These are phyloP conservation scores for Ophiostoma sp. DNA, from an alignment of 2,329 filamentous ascomycete species.

Conservation along the genomic window DNA sequence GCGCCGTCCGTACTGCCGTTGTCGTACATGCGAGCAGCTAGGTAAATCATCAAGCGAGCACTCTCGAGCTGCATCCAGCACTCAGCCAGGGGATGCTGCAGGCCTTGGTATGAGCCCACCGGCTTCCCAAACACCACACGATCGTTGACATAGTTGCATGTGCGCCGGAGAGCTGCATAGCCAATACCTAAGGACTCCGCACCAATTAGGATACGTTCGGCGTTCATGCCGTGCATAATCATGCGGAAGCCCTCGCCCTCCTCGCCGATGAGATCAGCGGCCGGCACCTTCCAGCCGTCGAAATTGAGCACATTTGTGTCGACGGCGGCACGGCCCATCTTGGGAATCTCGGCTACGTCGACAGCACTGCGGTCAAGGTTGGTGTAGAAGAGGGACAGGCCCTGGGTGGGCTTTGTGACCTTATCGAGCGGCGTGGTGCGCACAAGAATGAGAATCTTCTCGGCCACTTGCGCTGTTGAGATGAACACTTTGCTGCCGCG, in stretches of 20 bases:
- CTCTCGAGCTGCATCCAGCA: slow-evolving; percentile 66
- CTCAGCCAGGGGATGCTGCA: slow-evolving; percentile 65
- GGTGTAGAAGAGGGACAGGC: slow-evolving; percentile 54
- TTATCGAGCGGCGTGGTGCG: slow-evolving; percentile 76
- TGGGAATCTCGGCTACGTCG: slow-evolving; percentile 63
- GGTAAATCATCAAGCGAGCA: slow-evolving; percentile 65
- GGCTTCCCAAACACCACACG: slow-evolving; percentile 64
- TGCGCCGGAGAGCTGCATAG: slow-evolving; percentile 66
- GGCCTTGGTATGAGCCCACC: slow-evolving; percentile 66
- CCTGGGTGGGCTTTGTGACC: slow-evolving; percentile 43
- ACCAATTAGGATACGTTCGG: slow-evolving; percentile 72
- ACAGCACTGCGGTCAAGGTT: not conserved
- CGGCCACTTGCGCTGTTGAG: slow-evolving; percentile 77
- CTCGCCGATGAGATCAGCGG: slow-evolving; percentile 65
- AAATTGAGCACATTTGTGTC: slow-evolving; percentile 90
- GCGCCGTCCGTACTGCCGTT: not conserved
- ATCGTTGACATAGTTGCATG: slow-evolving; percentile 65
- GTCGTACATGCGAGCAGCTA: slow-evolving; percentile 65
- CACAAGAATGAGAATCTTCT: slow-evolving; percentile 80
- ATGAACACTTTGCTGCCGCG: slow-evolving; percentile 89
- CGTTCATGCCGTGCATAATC: slow-evolving; percentile 77
- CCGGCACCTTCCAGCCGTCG: slow-evolving; percentile 67
- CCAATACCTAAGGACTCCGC: slow-evolving; percentile 79
- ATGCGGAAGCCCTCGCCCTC: slow-evolving; percentile 79
- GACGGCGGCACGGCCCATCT: slow-evolving; percentile 81